These are phyloP conservation scores for Verticillium isaacii DNA, from an alignment of 2,329 filamentous ascomycete species.

Conservation along the genomic window DNA sequence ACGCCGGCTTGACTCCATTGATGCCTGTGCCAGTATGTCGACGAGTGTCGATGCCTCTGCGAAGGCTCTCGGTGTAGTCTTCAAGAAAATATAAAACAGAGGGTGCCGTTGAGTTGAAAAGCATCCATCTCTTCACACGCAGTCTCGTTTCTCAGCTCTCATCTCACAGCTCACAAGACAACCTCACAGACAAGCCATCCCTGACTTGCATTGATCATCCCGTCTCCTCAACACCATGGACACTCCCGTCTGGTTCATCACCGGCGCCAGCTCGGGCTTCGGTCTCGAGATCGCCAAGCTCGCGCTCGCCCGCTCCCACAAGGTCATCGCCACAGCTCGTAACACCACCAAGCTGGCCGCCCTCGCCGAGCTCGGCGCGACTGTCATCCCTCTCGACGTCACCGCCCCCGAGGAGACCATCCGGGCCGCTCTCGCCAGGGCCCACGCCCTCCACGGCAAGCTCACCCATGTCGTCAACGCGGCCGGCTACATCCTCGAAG, in stretches of 20 bases:
- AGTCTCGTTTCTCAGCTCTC: too few relatives aligned
- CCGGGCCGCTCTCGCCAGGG: constrained; percentile 17
- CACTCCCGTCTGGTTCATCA: constrained; percentile 44
- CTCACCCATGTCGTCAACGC: constrained; percentile 45
- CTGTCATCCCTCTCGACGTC: constrained; percentile 40
- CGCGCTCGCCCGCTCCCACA: constrained; percentile 40
- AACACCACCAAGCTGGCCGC: constrained; percentile 30
- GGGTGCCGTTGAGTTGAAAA: background rate
- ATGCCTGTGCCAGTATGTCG: background rate
- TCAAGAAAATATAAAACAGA: background rate
- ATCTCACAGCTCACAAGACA: too few relatives aligned
- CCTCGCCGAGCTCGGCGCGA: constrained; percentile 37
- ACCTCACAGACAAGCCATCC: too few relatives aligned
- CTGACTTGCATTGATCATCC: too few relatives aligned
- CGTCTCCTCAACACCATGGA: background rate
- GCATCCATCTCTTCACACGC: background rate
- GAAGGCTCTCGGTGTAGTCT: background rate
- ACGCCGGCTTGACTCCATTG: background rate
- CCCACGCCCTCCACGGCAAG: constrained; percentile 21
- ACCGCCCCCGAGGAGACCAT: constrained; percentile 25
- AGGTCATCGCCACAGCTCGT: constrained; percentile 46
- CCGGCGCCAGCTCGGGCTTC: constrained; percentile 46
- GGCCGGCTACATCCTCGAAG: constrained; percentile 39
- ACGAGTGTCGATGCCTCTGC: background rate
- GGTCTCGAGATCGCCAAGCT: constrained; percentile 37